Evolutionary conservation across 2,329 filamentous ascomycete genomes (phyloP).

Genomic region (Scedosporium apiospermum): DNA sequence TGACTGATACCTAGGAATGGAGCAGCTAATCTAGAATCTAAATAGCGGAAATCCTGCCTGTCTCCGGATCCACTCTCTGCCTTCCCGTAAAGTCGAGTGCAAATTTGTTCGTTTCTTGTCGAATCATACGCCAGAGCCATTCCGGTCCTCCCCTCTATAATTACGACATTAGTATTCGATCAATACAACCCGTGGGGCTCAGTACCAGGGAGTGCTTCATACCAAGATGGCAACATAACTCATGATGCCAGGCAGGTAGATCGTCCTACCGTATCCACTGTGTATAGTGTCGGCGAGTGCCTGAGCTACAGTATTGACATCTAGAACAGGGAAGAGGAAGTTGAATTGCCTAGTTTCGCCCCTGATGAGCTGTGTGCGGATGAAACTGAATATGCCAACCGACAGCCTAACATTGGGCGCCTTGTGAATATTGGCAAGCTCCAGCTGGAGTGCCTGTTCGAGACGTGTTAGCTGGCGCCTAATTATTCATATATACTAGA

Average conservation of each 20-base stretch:
- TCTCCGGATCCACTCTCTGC: not conserved
- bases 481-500: not conserved
- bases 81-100: conserved; percentile 2
- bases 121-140: not conserved
- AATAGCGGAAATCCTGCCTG: not conserved
- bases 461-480: not conserved
- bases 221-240: not conserved
- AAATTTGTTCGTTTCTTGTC: not conserved
- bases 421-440: conserved; percentile 41
- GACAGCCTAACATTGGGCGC: conserved; percentile 38
- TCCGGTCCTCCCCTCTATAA: not conserved
- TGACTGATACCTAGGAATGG: too few species aligned
- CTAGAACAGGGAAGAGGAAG: conserved; percentile 6
- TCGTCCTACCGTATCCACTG: not conserved
- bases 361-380: conserved; percentile 32
- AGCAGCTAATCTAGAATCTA: too few species aligned
- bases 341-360: conserved; percentile 10
- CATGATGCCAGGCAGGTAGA: not conserved
- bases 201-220: not conserved
- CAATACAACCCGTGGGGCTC: not conserved
- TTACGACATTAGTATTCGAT: not conserved
- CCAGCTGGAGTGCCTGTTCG: conserved; percentile 25
- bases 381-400: conserved; percentile 24
- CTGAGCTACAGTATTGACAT: not conserved
- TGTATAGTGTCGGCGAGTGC: conserved; percentile 4